Evolutionary conservation across 164 flowering plant species (phyloP), one percentile per base, ranked within the genome.

Genomic region (Vitis riparia): DNA sequence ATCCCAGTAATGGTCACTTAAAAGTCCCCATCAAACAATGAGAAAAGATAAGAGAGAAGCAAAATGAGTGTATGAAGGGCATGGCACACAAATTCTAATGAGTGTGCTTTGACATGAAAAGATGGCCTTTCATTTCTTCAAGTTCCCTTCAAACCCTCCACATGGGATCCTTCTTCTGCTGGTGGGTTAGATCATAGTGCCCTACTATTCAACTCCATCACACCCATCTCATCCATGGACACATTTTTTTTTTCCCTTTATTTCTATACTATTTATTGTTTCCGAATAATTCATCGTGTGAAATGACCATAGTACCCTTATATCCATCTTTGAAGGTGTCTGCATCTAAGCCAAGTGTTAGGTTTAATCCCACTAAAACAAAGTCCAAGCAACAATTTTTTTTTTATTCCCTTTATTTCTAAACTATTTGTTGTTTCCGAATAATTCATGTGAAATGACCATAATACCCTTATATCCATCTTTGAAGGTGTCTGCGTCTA

Each of bases 1-100:
- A 82, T 79, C 70, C 68, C 62, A 66, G 75, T 73, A 71, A 71
- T 77, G 71, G 75, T 73, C 75, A 73, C 69, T 77, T 60, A 67
- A 60, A 37, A 37, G 75, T 73, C 81, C 67, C 76, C 63, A 59
- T 69, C 74, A 71, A 17, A 48, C 32, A 52, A 37, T 17, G 67
- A 68, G 66, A n/a, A 58, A 51, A 15, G 49, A 51, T 62, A 30
- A 58, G 71, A 51, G 58, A 11, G 57, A 23, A 17, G n/a, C 23
- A 30, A 30, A 66, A 55, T 29, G 57, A 51, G 57, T 17, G 66
- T 9, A 9, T 23, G 44, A 27, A 19, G 37, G 62, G 12, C 32
- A 59, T 23, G 13, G 59, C 48, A 37, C 7, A 37, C 6, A 37
- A 37, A 37, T 37, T 37, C 14, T 30, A 32, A 27, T 63, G 23